Evolutionary conservation across 228 moss, liverwort and hornwort species (phyloP).

Genomic region (Sphagnum fallax): DNA sequence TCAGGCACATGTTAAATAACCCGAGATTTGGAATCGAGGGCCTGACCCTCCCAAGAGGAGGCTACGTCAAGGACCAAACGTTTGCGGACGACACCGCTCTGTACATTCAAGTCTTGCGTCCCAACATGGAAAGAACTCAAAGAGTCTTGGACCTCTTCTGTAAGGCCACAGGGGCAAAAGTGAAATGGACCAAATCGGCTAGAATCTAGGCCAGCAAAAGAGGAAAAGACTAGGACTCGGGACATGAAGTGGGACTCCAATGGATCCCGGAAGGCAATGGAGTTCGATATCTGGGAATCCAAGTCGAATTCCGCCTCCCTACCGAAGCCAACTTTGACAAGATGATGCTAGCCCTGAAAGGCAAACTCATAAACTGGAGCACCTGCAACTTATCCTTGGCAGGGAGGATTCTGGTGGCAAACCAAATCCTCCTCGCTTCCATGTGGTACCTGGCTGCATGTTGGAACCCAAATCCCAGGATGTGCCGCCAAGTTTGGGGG

Average conservation of each 20-base stretch:
- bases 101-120: neutral
- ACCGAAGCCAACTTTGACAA: neutral
- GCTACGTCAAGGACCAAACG: neutral
- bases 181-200: neutral
- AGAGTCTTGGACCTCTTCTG: neutral
- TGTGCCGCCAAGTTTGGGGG: no score
- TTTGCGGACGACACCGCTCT: constrained; percentile 1
- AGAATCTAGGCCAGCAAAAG: neutral
- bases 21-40: neutral
- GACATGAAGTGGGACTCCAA: neutral
- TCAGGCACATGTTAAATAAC: neutral
- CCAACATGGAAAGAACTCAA: neutral
- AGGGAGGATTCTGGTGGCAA: neutral
- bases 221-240: neutral
- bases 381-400: neutral
- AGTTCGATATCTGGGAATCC: neutral
- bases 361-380: neutral
- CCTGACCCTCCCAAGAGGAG: neutral
- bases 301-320: neutral
- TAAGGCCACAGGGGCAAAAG: neutral
- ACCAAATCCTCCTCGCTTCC: neutral
- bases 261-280: neutral
- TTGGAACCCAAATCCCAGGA: no score
- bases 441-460: neutral
- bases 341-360: neutral